Conservation (phyloP, 495 filamentous ascomycete species). For the Lindgomyces ingoldianus region DNA sequence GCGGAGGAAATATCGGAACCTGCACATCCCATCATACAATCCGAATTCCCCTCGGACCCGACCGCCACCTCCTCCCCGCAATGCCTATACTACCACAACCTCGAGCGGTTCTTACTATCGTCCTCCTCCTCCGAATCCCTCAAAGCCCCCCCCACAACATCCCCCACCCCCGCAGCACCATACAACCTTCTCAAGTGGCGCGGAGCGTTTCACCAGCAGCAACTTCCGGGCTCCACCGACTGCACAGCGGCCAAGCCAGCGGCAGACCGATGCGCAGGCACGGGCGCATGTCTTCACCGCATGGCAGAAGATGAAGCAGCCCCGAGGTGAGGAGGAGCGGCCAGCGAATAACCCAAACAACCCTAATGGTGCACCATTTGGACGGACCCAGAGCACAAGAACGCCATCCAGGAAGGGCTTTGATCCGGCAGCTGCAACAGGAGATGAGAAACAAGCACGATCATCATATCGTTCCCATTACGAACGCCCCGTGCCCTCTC, state of each 20-base stretch:
- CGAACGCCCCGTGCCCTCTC: slow-evolving; percentile 19
- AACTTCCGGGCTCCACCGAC: slow-evolving; percentile 41
- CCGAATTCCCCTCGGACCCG: slow-evolving; percentile 19
- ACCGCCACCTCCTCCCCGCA: slow-evolving; percentile 46
- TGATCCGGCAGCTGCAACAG: slow-evolving; percentile 40
- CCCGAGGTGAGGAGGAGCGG: slow-evolving; percentile 6
- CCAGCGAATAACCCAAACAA: slow-evolving; percentile 35
- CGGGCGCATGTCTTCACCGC: slow-evolving; percentile 62
- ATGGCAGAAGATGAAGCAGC: slow-evolving; percentile 66
- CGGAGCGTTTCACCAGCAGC: slow-evolving; percentile 44
- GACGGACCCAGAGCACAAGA: slow-evolving; percentile 49
- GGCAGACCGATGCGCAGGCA: slow-evolving; percentile 57
- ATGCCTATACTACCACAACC: slow-evolving; percentile 40
- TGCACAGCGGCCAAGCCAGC: slow-evolving; percentile 36
- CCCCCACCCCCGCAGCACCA: slow-evolving; percentile 37
- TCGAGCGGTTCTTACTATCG: slow-evolving; percentile 49
- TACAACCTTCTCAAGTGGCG: slow-evolving; percentile 33
- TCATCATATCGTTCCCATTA: slow-evolving; percentile 21
- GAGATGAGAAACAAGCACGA: slow-evolving; percentile 38
- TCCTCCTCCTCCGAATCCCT: slow-evolving; percentile 42
- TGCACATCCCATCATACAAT: slow-evolving; percentile 28
- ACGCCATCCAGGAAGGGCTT: slow-evolving; percentile 46
- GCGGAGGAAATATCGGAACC: slow-evolving; percentile 48
- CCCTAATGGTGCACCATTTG: slow-evolving; percentile 44
- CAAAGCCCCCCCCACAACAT: slow-evolving; percentile 41